phyloP scores from a whole-genome alignment of 75 land plant species.

The Sequoiadendron giganteum region DNA sequence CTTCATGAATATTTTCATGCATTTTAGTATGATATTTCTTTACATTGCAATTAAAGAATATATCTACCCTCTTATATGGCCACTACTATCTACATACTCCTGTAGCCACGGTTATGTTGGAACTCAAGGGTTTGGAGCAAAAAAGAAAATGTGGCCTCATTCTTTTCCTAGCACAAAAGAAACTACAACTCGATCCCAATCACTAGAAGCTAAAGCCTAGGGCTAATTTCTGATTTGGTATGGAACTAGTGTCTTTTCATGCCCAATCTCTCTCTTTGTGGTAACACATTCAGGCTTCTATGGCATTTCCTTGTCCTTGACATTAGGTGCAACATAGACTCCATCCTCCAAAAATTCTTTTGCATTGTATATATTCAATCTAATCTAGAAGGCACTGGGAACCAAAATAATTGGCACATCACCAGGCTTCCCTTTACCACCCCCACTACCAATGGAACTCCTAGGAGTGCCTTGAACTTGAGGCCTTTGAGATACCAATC shows the following conservation, averaged over 20 bases:
- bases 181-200: slow-evolving; percentile 55
- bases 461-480: slow-evolving; percentile 7
- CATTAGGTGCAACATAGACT: slow-evolving; percentile 40
- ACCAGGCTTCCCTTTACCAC: neutral
- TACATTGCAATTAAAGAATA: no score
- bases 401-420: no score
- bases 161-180: slow-evolving; percentile 53
- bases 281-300: slow-evolving; percentile 37
- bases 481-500: slow-evolving; percentile 12
- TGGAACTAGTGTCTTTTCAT: slow-evolving; percentile 23
- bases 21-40: no score
- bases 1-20: no score
- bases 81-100: no score
- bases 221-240: slow-evolving; percentile 48
- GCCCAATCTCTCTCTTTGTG: slow-evolving; percentile 48
- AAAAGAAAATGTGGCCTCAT: no score
- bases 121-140: no score
- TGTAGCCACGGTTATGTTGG: no score
- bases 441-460: slow-evolving; percentile 14
- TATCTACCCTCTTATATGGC: no score
- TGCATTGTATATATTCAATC: slow-evolving; percentile 54
- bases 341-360: slow-evolving; percentile 61
- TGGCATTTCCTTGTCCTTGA: slow-evolving; percentile 26
- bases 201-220: slow-evolving; percentile 26
- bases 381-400: slow-evolving; percentile 47